Evolutionary conservation across 441 rosid genomes (phyloP).

Genomic region (Aquilaria agallochum): DNA sequence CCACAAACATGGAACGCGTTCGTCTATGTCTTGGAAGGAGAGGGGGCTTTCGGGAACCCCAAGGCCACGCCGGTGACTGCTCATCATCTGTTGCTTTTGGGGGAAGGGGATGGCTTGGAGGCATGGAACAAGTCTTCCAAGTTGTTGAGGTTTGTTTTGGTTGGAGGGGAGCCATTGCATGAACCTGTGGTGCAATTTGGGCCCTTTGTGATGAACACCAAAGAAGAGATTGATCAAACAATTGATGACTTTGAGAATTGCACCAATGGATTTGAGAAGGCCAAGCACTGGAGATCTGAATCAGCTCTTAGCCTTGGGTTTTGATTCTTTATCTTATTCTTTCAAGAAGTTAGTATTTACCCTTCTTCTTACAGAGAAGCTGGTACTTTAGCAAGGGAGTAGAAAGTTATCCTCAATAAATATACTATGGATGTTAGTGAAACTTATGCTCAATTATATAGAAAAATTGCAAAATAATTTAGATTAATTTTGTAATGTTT

Average conservation of each 20-base stretch:
- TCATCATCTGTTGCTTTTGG: conserved; percentile 60
- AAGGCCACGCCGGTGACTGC: conserved; percentile 33
- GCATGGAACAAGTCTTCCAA: conserved; percentile 68
- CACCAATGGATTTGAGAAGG: conserved; percentile 80
- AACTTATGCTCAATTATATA: too few relatives aligned
- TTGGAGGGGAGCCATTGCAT: conserved; percentile 74
- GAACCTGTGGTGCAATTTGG: conserved; percentile 80
- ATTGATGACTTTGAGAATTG: conserved; percentile 68
- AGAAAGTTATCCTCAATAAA: not conserved
- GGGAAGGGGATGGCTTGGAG: conserved; percentile 58
- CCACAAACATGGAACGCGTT: conserved; percentile 71
- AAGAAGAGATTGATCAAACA: conserved; percentile 75
- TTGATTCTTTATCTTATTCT: conserved; percentile 14
- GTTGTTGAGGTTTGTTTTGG: conserved; percentile 60
- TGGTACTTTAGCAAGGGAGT: conserved; percentile 3
- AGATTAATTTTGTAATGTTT: too few relatives aligned
- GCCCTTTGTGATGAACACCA: conserved; percentile 92
- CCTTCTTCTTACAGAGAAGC: not conserved
- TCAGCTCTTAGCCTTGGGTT: conserved; percentile 42
- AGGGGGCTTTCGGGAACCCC: conserved; percentile 49
- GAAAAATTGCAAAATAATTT: too few relatives aligned
- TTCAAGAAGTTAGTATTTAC: not conserved
- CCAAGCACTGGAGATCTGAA: conserved; percentile 75
- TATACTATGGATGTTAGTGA: not conserved
- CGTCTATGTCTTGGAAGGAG: conserved; percentile 74